A percentile compares a stretch with the other conserved stretches of the same genome.
Conservation (phyloP, 352 stramenopile genomes). For the Pythium rhizo-oryzae region DNA sequence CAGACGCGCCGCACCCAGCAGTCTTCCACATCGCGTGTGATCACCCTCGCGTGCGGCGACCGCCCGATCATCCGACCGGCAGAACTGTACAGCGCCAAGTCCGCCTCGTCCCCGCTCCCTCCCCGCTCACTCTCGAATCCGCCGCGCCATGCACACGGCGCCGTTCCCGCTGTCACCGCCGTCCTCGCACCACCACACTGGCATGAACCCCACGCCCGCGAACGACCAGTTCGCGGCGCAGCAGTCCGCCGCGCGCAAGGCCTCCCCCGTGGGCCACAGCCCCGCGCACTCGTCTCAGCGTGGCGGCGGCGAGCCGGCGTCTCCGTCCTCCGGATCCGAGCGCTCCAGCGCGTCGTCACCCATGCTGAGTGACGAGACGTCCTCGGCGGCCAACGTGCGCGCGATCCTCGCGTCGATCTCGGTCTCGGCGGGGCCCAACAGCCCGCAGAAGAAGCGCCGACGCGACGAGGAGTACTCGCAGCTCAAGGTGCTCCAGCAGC, state of each 20-base stretch:
- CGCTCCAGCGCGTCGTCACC: conserved; percentile 17
- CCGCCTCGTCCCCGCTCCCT: not conserved
- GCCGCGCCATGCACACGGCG: not conserved
- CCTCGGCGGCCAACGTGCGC: conserved; percentile 8
- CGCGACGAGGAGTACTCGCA: conserved; percentile 22
- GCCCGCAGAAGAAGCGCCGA: conserved; percentile 23
- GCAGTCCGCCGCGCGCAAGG: conserved; percentile 5
- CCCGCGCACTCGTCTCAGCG: not conserved
- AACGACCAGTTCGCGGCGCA: not conserved
- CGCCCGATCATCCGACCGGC: not conserved
- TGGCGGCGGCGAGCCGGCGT: not conserved
- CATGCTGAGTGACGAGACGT: conserved; percentile 1
- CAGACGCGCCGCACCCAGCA: conserved; percentile 3
- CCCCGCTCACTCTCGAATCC: not conserved
- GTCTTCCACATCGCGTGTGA: not conserved
- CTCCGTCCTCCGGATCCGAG: conserved; percentile 15
- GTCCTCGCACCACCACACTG: not conserved
- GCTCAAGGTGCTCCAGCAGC: conserved; percentile 23
- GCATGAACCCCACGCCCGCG: not conserved
- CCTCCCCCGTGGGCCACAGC: not conserved
- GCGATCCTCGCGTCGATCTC: conserved; percentile 23
- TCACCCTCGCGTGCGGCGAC: not conserved
- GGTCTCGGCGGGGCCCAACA: conserved; percentile 7
- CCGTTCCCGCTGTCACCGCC: not conserved
- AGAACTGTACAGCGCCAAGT: not conserved